Percentiles rank a stretch among this genome's conserved stretches.
Conservation (phyloP, 164 flowering plant species). For the Chimonanthus praecox region DNA sequence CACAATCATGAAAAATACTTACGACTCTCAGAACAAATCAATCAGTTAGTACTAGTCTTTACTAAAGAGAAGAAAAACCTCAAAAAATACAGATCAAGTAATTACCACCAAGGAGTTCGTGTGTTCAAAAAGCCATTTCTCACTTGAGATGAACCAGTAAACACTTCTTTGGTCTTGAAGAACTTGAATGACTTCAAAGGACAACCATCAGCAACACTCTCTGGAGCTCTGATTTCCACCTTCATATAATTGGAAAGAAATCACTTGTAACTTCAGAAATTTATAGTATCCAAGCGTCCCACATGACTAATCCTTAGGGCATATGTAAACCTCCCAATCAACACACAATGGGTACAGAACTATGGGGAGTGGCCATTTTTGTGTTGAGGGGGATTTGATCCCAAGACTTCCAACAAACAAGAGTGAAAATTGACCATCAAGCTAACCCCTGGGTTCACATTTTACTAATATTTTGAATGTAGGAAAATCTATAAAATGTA, state of each 20-base stretch:
- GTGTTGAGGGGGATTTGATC: too few relatives aligned
- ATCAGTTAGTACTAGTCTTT: not conserved
- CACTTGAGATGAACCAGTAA: constrained; percentile 14
- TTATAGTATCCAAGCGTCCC: not conserved
- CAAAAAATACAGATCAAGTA: not conserved
- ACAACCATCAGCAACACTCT: constrained; percentile 28
- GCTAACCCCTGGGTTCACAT: too few relatives aligned
- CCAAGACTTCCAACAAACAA: too few relatives aligned
- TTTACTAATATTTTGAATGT: too few relatives aligned
- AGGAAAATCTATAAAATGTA: too few relatives aligned
- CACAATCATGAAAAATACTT: not conserved
- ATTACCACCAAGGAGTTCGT: constrained; percentile 36
- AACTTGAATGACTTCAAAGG: constrained; percentile 39
- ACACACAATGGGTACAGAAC: too few relatives aligned
- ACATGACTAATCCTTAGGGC: too few relatives aligned
- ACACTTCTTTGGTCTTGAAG: constrained; percentile 27
- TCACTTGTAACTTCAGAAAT: not conserved
- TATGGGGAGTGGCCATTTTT: too few relatives aligned
- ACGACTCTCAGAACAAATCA: not conserved
- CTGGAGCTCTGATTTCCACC: constrained; percentile 35
- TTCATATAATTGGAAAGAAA: constrained; percentile 2
- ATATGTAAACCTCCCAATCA: too few relatives aligned
- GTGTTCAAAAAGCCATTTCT: constrained; percentile 8
- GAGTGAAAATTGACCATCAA: too few relatives aligned
- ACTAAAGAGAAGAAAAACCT: not conserved